Conservation (phyloP, 1,284 basidiomycete species). For the Farysia itapuensis region DNA sequence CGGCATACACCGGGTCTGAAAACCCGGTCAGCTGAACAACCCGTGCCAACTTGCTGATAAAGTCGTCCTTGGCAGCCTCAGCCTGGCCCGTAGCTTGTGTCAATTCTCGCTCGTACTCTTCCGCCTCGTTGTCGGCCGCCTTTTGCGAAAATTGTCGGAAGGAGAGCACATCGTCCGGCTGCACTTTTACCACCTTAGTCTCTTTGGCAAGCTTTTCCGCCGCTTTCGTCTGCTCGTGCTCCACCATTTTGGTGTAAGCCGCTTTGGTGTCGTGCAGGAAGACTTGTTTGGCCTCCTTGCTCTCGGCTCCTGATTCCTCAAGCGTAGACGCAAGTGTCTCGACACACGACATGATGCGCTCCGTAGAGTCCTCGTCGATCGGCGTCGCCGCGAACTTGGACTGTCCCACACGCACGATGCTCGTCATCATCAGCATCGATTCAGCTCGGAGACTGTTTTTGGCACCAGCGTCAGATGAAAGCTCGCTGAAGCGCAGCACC, state of each 20-base stretch:
- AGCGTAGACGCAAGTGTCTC: conserved; percentile 72
- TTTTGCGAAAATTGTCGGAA: conserved; percentile 97
- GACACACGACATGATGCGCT: conserved; percentile 95
- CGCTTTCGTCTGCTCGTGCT: conserved; percentile 68
- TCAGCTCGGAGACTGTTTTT: conserved; percentile 73
- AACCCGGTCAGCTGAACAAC: conserved; percentile 97
- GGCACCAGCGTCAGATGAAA: conserved; percentile 68
- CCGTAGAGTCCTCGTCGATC: conserved; percentile 96
- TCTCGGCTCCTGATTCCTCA: conserved; percentile 56
- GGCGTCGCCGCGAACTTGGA: conserved; percentile 88
- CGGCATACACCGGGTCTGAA: conserved; percentile 97
- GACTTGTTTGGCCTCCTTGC: conserved; percentile 73
- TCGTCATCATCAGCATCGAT: conserved; percentile 98
- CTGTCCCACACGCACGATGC: conserved; percentile 92
- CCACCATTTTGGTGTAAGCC: conserved; percentile 92
- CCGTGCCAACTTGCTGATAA: conserved; percentile 90
- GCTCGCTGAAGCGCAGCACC: conserved; percentile 76
- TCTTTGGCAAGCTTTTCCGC: conserved; percentile 84
- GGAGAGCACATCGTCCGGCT: conserved; percentile 87
- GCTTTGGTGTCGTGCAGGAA: conserved; percentile 91
- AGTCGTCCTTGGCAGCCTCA: conserved; percentile 81
- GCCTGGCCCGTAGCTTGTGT: conserved; percentile 83
- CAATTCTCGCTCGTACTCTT: conserved; percentile 82
- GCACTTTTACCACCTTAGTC: conserved; percentile 73
- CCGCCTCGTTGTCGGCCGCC: conserved; percentile 59